Conservation (phyloP, 768 basidiomycete species). For the Termitomyces sp. region DNA sequence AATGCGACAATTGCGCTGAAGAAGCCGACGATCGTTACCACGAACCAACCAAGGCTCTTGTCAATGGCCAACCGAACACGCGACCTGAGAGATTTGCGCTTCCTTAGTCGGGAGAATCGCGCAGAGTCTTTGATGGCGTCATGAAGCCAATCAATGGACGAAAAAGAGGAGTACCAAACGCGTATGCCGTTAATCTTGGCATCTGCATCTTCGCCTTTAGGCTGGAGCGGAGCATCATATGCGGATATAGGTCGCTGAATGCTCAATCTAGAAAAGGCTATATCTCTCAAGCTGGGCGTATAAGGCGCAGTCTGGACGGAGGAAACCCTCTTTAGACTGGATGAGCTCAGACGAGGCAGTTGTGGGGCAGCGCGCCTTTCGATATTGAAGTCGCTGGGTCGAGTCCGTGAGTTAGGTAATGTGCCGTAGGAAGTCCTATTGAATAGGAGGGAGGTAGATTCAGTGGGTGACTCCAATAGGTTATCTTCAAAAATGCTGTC, state of each 20-base stretch:
- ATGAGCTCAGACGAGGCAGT: constrained; percentile 27
- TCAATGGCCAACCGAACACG: constrained; percentile 60
- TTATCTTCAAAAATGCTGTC: not conserved
- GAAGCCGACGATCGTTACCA: constrained; percentile 85
- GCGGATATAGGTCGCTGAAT: constrained; percentile 64
- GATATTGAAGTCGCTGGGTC: constrained; percentile 21
- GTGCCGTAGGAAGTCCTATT: constrained; percentile 51
- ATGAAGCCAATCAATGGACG: constrained; percentile 94
- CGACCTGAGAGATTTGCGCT: constrained; percentile 64
- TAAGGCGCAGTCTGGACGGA: constrained; percentile 32
- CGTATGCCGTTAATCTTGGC: constrained; percentile 81
- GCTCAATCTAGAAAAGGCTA: constrained; percentile 35
- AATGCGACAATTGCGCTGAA: constrained; percentile 84
- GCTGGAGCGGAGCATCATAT: constrained; percentile 52
- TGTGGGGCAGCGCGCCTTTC: constrained; percentile 30
- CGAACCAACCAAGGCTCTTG: constrained; percentile 81
- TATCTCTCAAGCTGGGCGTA: constrained; percentile 32
- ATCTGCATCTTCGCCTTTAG: constrained; percentile 41
- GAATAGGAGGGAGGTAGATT: constrained; percentile 31
- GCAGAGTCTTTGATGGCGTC: constrained; percentile 92
- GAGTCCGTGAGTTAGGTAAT: constrained; percentile 25
- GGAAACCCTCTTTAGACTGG: constrained; percentile 19
- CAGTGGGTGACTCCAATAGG: constrained; percentile 18
- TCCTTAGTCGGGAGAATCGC: constrained; percentile 68
- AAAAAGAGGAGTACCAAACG: constrained; percentile 86